Base-by-base conservation (phyloP, 306 rosid genomes). In the Morella rubra region DNA sequence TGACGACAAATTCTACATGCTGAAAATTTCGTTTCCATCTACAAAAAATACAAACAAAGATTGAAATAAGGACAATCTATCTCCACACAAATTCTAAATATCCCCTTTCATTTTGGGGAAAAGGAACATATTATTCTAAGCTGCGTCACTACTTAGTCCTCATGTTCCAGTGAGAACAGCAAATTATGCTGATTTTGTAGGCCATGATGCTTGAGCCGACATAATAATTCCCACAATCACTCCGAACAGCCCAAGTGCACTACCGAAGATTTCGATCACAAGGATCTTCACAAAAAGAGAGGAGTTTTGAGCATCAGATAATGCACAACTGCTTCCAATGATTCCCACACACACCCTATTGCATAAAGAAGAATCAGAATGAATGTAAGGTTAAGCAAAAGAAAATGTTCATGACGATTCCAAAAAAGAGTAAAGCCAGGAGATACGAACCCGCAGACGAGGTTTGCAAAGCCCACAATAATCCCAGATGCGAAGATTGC, bases 151-250 rank as follows among this genome's bases (percentile, higher is more conserved):
- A 27, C 37, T 32, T 55, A 54, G 72, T 42, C 74, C 64, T 51
- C 68, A 73, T 46, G 14, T 44, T 60, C 72, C 37, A 44, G 60
- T 9, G 40, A 73, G 40, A 16, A 67, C 7, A 75, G 59, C 53
- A 67, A 78, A 78, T 79, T 58, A 58, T 37, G 5, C 86, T 66
- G 55, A 75, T 74, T 81, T 92, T 7, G 96, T 2, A n/a, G 98
- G 98, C 97, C 97, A 94, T 51, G 98, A 83, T 75, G 97, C 98
- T 86, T 94, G 98, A 74, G 98, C 97, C 69, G 99, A 95, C 97
- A 95, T 95, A 59, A 95, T 95, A 60, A 95, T 95, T 79, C 99
- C 97, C 54, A 95, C 99, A 58, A 92, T 95, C 73, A 92, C 99
- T 77, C 97, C 97, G 51, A 95, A 95, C 73, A 95, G 85, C 77